These are phyloP conservation scores for Daldinia caldariorum DNA, from an alignment of 495 filamentous ascomycete species.

Conservation along the genomic window DNA sequence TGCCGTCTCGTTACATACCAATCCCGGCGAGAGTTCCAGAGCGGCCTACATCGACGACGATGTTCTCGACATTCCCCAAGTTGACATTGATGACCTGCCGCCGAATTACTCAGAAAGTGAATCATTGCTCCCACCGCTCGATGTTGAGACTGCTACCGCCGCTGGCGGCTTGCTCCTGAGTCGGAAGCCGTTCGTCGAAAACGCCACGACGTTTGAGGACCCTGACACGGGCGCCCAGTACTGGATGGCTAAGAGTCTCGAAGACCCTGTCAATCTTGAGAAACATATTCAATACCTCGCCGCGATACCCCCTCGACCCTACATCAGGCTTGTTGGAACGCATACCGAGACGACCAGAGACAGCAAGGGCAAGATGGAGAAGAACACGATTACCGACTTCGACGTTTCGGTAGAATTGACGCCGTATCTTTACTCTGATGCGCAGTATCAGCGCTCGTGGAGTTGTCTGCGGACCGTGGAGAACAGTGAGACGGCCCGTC, in stretches of 20 bases:
- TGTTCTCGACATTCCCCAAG: constrained; percentile 37
- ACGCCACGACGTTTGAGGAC: constrained; percentile 38
- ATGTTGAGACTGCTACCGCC: constrained; percentile 5
- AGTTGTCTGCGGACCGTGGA: constrained; percentile 50
- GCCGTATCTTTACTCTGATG: constrained; percentile 57
- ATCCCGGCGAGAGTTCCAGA: constrained; percentile 38
- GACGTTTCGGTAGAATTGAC: constrained; percentile 62
- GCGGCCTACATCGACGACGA: constrained; percentile 27
- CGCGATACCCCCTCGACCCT: constrained; percentile 56
- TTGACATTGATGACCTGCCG: constrained; percentile 40
- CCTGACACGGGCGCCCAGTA: constrained; percentile 45
- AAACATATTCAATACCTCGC: constrained; percentile 55
- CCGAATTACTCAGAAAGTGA: constrained; percentile 43
- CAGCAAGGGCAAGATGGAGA: constrained; percentile 75
- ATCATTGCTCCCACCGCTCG: constrained; percentile 29
- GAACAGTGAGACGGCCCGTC: constrained; percentile 52
- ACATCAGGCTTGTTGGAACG: constrained; percentile 59
- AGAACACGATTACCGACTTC: constrained; percentile 91
- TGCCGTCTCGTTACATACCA: constrained; percentile 41
- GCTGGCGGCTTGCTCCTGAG: not conserved
- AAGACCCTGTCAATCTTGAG: constrained; percentile 57
- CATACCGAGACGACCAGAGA: constrained; percentile 58
- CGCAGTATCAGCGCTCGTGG: constrained; percentile 45
- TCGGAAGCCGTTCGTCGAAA: constrained; percentile 20
- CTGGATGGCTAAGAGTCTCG: constrained; percentile 53